phyloP scores from a whole-genome alignment of 2,329 filamentous ascomycete genomes.

The Colletotrichum somersetense region DNA sequence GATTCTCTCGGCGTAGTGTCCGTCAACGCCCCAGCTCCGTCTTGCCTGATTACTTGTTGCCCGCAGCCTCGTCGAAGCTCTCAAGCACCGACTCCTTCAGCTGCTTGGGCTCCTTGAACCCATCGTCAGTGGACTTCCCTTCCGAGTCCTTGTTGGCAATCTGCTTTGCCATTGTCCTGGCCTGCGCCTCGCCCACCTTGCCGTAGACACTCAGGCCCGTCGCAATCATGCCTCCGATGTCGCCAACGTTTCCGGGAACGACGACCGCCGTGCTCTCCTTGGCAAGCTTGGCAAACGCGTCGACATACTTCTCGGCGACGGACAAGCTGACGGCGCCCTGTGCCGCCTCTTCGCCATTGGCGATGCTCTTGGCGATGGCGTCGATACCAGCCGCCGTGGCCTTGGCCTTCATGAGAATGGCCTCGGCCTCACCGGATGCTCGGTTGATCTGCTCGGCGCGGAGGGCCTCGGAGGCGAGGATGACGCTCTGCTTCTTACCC shows the following conservation, averaged over 20 bases:
- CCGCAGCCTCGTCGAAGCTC: constrained; percentile 54
- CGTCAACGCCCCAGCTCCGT: constrained; percentile 30
- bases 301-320: constrained; percentile 98
- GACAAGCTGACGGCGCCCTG: constrained; percentile 87
- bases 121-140: constrained; percentile 42
- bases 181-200: constrained; percentile 87
- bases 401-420: constrained; percentile 85
- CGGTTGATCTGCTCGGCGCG: constrained; percentile 93
- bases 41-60: constrained; percentile 47
- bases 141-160: constrained; percentile 44
- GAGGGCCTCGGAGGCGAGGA: constrained; percentile 93
- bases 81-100: constrained; percentile 58
- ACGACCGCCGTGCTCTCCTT: constrained; percentile 97
- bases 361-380: constrained; percentile 82
- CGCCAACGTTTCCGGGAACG: constrained; percentile 95
- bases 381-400: constrained; percentile 93
- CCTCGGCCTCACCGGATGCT: constrained; percentile 92
- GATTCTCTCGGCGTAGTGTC: constrained; percentile 16
- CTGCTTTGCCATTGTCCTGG: constrained; percentile 72
- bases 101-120: constrained; percentile 43
- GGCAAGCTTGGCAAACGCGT: constrained; percentile 91
- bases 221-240: constrained; percentile 96
- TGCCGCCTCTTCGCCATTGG: constrained; percentile 78
- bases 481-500: constrained; percentile 96
- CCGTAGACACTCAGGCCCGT: constrained; percentile 96